These are phyloP conservation scores for Mucor lusitanicus DNA, from an alignment of 371 early-diverging fungal species.

Conservation along the genomic window DNA sequence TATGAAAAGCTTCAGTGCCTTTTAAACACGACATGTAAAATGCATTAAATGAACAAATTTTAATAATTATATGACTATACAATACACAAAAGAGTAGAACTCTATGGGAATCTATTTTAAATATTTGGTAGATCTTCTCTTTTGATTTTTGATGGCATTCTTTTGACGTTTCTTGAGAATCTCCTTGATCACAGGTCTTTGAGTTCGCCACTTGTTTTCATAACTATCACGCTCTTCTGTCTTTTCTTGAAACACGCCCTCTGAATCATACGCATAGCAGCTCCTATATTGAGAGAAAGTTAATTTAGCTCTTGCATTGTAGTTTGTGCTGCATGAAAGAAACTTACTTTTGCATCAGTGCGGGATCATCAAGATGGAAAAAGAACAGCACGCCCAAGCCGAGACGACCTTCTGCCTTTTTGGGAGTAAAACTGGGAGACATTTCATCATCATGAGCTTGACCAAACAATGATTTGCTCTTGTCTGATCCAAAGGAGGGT, in stretches of 20 bases:
- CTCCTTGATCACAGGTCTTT: constrained; percentile 30
- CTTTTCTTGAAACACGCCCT: constrained; percentile 42
- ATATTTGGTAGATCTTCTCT: constrained; percentile 17
- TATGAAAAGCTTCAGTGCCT: too few species aligned
- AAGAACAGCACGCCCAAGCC: constrained; percentile 47
- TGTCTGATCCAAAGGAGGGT: constrained; percentile 4
- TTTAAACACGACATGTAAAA: too few species aligned
- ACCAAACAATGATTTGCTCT: constrained; percentile 14
- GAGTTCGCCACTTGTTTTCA: constrained; percentile 33
- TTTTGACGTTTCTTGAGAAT: constrained; percentile 41
- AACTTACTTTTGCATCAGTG: constrained; percentile 40
- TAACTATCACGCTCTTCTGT: constrained; percentile 27
- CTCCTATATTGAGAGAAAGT: too few species aligned
- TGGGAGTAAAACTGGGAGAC: constrained; percentile 11
- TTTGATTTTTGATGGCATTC: constrained; percentile 28
- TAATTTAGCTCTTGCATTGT: too few species aligned
- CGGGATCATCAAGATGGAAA: constrained; percentile 40
- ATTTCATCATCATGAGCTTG: neutral
- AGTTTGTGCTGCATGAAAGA: neutral
- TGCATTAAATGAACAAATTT: neutral
- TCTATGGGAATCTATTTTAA: constrained; percentile 14
- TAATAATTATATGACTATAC: neutral
- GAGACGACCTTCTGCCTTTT: constrained; percentile 21
- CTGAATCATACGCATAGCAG: constrained; percentile 43
- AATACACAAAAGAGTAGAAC: neutral